phyloP scores from a whole-genome alignment of 768 basidiomycete species.

The Dentipellis sp. region DNA sequence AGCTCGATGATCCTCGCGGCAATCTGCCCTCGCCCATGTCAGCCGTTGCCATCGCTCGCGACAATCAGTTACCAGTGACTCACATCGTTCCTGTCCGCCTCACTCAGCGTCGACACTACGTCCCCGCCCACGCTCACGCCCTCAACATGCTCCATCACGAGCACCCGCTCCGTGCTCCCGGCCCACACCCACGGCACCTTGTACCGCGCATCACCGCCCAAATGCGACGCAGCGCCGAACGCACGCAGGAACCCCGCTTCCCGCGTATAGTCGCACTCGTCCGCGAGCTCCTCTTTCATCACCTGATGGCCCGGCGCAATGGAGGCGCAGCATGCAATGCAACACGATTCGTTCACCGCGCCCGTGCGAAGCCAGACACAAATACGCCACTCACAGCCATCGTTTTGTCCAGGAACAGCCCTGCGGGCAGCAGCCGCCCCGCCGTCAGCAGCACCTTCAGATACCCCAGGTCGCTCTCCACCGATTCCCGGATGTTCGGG shows the following conservation, averaged over 20 bases:
- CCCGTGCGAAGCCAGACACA: not conserved
- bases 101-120: constrained; percentile 41
- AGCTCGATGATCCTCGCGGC: constrained; percentile 73
- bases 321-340: not conserved
- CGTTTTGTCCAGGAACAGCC: constrained; percentile 84
- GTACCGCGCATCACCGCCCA: constrained; percentile 59
- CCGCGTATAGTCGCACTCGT: constrained; percentile 85
- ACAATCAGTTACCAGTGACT: constrained; percentile 4
- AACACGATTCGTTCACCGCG: not conserved
- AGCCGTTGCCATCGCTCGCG: not conserved
- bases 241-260: constrained; percentile 65
- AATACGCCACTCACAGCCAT: constrained; percentile 42
- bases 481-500: constrained; percentile 82
- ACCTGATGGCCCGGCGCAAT: constrained; percentile 36
- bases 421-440: constrained; percentile 74
- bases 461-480: constrained; percentile 81
- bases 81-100: constrained; percentile 68
- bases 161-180: constrained; percentile 68
- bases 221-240: constrained; percentile 42
- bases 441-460: constrained; percentile 76
- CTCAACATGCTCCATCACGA: constrained; percentile 82
- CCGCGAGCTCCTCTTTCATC: constrained; percentile 80
- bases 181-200: constrained; percentile 84
- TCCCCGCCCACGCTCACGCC: constrained; percentile 76
- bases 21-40: constrained; percentile 43